phyloP scores from a whole-genome alignment of 2,329 filamentous ascomycete species.

The Fusarium solani-melongenae region DNA sequence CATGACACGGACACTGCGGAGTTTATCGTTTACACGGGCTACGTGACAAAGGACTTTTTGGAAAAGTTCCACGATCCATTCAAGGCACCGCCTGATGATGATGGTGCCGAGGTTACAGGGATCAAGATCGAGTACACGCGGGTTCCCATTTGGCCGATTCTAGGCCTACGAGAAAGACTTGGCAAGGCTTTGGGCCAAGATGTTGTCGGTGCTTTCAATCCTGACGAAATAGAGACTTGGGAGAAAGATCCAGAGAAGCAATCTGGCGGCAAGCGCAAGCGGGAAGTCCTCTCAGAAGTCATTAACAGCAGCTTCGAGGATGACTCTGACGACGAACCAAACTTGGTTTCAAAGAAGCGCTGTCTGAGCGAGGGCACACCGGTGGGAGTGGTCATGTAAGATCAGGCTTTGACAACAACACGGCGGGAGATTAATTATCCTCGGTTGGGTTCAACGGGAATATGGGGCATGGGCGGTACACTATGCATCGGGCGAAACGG shows the following conservation, averaged over 20 bases:
- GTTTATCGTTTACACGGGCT: constrained; percentile 65
- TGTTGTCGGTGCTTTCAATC: constrained; percentile 57
- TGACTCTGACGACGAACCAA: constrained; percentile 47
- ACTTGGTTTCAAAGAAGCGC: constrained; percentile 48
- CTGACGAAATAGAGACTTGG: constrained; percentile 58
- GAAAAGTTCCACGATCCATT: constrained; percentile 62
- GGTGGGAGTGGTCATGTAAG: constrained; percentile 47
- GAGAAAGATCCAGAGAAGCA: constrained; percentile 52
- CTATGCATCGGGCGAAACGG: constrained; percentile 17
- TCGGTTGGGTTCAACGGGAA: constrained; percentile 22
- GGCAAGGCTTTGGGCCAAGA: constrained; percentile 64
- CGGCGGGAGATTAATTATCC: constrained; percentile 14
- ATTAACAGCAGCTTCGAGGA: constrained; percentile 56
- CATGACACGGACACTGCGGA: constrained; percentile 60
- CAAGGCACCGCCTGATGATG: constrained; percentile 47
- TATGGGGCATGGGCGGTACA: constrained; percentile 17
- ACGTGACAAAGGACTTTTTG: constrained; percentile 61
- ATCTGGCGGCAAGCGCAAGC: constrained; percentile 47
- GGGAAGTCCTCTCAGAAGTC: constrained; percentile 51
- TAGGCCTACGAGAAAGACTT: constrained; percentile 66
- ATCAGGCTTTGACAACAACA: constrained; percentile 4
- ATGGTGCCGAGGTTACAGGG: constrained; percentile 44
- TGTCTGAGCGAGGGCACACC: constrained; percentile 46
- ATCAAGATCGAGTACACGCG: constrained; percentile 60
- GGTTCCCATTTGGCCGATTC: constrained; percentile 65